Evolutionary conservation across 345 rosid species (phyloP).

Genomic region (Hirschfeldia incana): DNA sequence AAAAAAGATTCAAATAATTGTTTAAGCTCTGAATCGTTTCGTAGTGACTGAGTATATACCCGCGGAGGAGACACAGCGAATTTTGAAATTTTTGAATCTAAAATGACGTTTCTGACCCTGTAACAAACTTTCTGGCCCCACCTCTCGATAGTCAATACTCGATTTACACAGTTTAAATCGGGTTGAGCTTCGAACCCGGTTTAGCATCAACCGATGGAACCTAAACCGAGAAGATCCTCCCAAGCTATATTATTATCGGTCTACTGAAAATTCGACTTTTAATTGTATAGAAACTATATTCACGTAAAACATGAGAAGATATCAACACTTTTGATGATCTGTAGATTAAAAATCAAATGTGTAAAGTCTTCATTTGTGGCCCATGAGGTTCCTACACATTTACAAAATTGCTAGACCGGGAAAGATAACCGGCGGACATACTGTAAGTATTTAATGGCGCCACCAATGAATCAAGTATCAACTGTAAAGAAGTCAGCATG

Average conservation of each 20-base stretch:
- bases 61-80: slow-evolving; percentile 31
- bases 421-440: slow-evolving; percentile 14
- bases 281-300: background rate
- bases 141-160: background rate
- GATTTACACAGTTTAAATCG: background rate
- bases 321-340: background rate
- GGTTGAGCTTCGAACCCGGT: slow-evolving; percentile 1
- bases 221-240: background rate
- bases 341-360: background rate
- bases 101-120: slow-evolving; percentile 31
- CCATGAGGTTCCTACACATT: slow-evolving; percentile 32
- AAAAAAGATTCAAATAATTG: slow-evolving; percentile 15
- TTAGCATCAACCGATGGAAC: background rate
- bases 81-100: background rate
- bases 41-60: slow-evolving; percentile 29
- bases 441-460: background rate
- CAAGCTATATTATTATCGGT: background rate
- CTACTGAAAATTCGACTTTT: background rate
- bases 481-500: slow-evolving; percentile 14
- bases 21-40: slow-evolving; percentile 19
- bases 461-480: slow-evolving; percentile 20
- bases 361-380: slow-evolving; percentile 1
- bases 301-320: background rate
- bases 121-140: slow-evolving; percentile 37
- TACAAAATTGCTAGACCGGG: slow-evolving; percentile 32